Base-by-base conservation (phyloP, 257 asterid species). In the Solanum chaucha region DNA sequence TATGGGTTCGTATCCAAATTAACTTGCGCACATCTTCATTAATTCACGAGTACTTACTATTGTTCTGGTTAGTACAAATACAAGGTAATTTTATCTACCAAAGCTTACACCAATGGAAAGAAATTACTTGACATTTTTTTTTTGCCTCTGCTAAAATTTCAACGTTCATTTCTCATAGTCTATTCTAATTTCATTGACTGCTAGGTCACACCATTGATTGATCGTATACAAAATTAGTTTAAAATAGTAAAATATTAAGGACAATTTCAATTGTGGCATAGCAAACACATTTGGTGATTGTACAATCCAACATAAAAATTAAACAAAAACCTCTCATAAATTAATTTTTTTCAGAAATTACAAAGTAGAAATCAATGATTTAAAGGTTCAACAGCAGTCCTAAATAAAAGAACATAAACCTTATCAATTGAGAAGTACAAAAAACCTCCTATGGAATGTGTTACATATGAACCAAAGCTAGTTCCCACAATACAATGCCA, bases 401-500 rank as follows among this genome's bases (percentile, higher is more conserved):
- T 95, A 92, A 96, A 96, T 87, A 96, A 95, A 86, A 96, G 98
- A 87, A 94, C 92, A 38, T 94, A 94, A 22, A 94, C 91, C 91
- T 95, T 96, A 86, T 96, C 96, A 11, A 96, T 94, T 0, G 99
- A 96, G 94, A 96, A 96, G 88, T 96, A 96, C 91, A 96, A 85
- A 90, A 96, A 96, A 30, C 98, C 98, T 86, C 99, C 97, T 19
- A 93, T 38, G 1, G 98, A 95, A 89, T 96, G 98, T 51, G 99
- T 96, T 10, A 96, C 99, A 65, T 94, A 96, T 8, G 99, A 96
- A 20, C 99, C 99, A 48, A 94, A 94, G 90, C 98, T 96, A 1
- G 92, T 93, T 77, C 98, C 98, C 2, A 96, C 98, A 2, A 96
- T 91, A 91, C 98, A 96, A 91, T 96, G 98, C 98, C 98, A 94